Conservation (phyloP, 2,329 filamentous ascomycete species). For the Sarocladium brachiariae region DNA sequence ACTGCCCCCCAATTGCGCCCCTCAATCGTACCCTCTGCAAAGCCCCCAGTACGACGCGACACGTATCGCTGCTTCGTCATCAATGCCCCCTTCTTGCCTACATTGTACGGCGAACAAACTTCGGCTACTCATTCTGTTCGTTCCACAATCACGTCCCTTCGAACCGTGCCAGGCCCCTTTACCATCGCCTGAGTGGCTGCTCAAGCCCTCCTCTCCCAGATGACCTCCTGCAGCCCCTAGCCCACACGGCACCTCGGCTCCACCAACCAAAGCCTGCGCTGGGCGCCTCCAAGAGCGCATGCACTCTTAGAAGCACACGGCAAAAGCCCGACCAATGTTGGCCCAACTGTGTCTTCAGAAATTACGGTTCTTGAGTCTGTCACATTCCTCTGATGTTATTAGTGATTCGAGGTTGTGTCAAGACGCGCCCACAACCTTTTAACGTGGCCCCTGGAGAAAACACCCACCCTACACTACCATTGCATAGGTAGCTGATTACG, state of each 20-base stretch:
- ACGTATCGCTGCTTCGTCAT: not conserved
- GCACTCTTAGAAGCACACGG: not conserved
- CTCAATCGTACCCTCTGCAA: too few relatives aligned
- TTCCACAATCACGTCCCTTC: not conserved
- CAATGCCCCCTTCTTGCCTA: not conserved
- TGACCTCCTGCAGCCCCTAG: slow-evolving; percentile 7
- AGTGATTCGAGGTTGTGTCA: too few relatives aligned
- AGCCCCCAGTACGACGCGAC: too few relatives aligned
- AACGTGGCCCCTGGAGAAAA: too few relatives aligned
- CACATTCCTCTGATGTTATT: too few relatives aligned
- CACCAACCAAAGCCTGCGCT: not conserved
- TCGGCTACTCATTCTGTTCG: not conserved
- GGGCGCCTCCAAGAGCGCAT: not conserved
- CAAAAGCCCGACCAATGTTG: not conserved
- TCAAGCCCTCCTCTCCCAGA: not conserved
- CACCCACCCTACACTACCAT: too few relatives aligned
- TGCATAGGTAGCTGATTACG: too few relatives aligned
- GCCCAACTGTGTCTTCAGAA: too few relatives aligned
- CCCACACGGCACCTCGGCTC: not conserved
- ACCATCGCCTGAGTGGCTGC: not conserved
- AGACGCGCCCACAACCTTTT: too few relatives aligned
- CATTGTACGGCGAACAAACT: not conserved
- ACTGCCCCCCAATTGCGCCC: too few relatives aligned
- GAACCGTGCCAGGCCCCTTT: not conserved
- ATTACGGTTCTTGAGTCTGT: too few relatives aligned